A percentile compares a stretch with the other conserved stretches of the same genome.
These are phyloP conservation scores for Kwoniella sp. DNA, from an alignment of 768 basidiomycete species.

Conservation along the genomic window DNA sequence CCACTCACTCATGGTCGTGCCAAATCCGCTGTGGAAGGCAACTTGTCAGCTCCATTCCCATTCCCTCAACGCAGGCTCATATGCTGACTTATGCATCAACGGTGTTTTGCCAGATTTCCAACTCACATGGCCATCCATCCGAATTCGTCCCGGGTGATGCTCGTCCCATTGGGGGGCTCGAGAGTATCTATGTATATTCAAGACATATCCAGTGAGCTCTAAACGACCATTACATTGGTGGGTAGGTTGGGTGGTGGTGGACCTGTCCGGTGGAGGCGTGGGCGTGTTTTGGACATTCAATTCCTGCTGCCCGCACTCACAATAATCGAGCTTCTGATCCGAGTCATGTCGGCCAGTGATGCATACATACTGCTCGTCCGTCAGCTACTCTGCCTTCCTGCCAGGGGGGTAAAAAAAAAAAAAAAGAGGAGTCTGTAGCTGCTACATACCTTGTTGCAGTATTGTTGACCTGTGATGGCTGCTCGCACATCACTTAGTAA, in stretches of 20 bases:
- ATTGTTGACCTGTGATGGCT: constrained; percentile 29
- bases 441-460: constrained; percentile 32
- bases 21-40: constrained; percentile 31
- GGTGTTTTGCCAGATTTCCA: no score
- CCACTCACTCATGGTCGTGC: constrained; percentile 37
- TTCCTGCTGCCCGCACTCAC: constrained; percentile 20
- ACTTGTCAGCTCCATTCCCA: no score
- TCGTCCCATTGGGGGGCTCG: constrained; percentile 19
- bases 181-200: constrained; percentile 27
- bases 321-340: constrained; percentile 29
- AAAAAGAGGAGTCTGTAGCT: no score
- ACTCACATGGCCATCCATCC: constrained; percentile 49
- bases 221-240: background rate
- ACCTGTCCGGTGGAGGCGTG: background rate
- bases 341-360: constrained; percentile 30
- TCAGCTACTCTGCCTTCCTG: no score
- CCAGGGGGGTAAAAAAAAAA: no score
- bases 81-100: no score
- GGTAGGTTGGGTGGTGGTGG: background rate
- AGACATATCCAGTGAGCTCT: background rate
- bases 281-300: no score
- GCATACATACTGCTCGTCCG: constrained; percentile 32
- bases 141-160: constrained; percentile 15
- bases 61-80: no score
- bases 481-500: background rate